A percentile compares a stretch with the other conserved stretches of the same genome.
These are phyloP conservation scores for Pseudogymnoascus verrucosus DNA, from an alignment of 2,329 filamentous ascomycete species.

Conservation along the genomic window DNA sequence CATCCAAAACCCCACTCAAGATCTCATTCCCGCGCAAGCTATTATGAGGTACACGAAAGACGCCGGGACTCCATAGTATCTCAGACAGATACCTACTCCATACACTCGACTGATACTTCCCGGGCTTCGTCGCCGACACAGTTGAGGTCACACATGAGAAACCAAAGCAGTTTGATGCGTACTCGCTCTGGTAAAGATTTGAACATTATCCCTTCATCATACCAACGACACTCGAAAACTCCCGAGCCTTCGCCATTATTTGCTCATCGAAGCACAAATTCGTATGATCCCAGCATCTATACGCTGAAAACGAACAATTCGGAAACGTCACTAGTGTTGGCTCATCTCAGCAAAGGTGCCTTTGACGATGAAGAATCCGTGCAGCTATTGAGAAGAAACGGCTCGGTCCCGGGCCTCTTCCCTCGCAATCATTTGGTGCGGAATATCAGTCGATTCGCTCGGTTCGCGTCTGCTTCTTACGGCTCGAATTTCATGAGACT, in stretches of 20 bases:
- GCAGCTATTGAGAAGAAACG: constrained; percentile 33
- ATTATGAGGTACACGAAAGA: constrained; percentile 43
- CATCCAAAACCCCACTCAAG: constrained; percentile 20
- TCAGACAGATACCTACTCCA: constrained; percentile 46
- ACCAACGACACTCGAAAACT: constrained; percentile 11
- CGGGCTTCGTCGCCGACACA: constrained; percentile 38
- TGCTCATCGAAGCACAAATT: constrained; percentile 25
- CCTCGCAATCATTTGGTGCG: constrained; percentile 50
- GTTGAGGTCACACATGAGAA: constrained; percentile 24
- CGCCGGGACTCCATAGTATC: constrained; percentile 48
- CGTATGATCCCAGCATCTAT: constrained; percentile 44
- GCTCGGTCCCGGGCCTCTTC: constrained; percentile 50
- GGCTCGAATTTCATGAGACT: constrained; percentile 55
- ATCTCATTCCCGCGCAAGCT: constrained; percentile 40
- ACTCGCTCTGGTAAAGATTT: constrained; percentile 31
- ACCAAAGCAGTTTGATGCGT: constrained; percentile 27
- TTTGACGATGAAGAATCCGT: constrained; percentile 23
- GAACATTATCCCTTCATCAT: constrained; percentile 10
- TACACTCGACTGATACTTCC: constrained; percentile 39
- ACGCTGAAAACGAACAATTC: constrained; percentile 45
- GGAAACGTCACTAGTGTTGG: constrained; percentile 23
- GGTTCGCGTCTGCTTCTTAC: constrained; percentile 59
- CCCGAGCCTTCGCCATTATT: constrained; percentile 15
- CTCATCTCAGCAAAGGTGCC: constrained; percentile 18
- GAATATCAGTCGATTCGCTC: constrained; percentile 58